Evolutionary conservation across 2,329 filamentous ascomycete genomes (phyloP).

Genomic region (Zymoseptoria passerinii): DNA sequence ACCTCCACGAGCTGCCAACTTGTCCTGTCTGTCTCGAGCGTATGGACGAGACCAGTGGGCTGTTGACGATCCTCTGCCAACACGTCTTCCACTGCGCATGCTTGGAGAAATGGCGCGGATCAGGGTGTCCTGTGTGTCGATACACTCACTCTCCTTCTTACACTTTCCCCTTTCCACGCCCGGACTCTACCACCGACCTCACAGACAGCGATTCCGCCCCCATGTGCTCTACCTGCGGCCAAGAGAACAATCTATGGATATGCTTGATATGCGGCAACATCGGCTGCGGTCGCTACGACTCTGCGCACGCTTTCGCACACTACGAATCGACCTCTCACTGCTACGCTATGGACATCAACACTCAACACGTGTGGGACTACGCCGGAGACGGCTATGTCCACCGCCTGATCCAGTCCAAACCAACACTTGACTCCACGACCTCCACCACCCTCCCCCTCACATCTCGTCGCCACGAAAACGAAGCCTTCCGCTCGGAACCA

Average conservation of each 20-base stretch:
- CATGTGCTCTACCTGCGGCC: constrained; percentile 74
- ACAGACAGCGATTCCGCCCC: constrained; percentile 51
- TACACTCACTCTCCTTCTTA: constrained; percentile 62
- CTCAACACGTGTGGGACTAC: constrained; percentile 97
- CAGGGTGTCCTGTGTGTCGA: constrained; percentile 87
- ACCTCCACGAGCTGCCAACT: constrained; percentile 82
- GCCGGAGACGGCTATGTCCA: constrained; percentile 93
- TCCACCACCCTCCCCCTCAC: constrained; percentile 72
- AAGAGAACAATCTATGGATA: constrained; percentile 80
- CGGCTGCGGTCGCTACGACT: constrained; percentile 89
- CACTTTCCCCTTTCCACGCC: constrained; percentile 31
- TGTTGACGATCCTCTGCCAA: constrained; percentile 93
- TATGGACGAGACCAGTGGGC: constrained; percentile 94
- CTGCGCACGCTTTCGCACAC: constrained; percentile 85
- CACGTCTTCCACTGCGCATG: constrained; percentile 97
- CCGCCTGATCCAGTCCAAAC: constrained; percentile 85
- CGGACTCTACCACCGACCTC: constrained; percentile 18
- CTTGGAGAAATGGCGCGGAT: constrained; percentile 90
- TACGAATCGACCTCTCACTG: constrained; percentile 85
- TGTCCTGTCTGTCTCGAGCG: constrained; percentile 94
- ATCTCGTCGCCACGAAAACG: constrained; percentile 34
- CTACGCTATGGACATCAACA: constrained; percentile 86
- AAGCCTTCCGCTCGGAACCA: constrained; percentile 32
- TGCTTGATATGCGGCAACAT: constrained; percentile 89
- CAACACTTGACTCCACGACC: constrained; percentile 38